Percentiles rank a stretch among this genome's conserved stretches.
Evolutionary conservation across 768 basidiomycete genomes (phyloP).

Genomic region (Termitomyces sp.): DNA sequence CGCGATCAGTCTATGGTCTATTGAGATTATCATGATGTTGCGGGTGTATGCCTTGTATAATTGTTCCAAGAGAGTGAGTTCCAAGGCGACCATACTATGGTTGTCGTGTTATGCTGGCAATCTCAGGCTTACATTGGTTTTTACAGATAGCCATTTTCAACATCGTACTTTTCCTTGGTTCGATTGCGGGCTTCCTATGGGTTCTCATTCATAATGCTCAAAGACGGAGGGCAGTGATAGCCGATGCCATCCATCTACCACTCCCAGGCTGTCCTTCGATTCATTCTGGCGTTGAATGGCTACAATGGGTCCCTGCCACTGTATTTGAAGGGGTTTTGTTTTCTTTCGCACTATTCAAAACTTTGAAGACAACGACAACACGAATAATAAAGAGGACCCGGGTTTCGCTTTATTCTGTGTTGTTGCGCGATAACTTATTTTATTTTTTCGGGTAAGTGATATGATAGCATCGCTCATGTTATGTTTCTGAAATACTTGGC

Average conservation of each 20-base stretch:
- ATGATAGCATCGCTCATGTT: neutral
- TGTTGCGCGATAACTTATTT: constrained; percentile 43
- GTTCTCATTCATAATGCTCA: constrained; percentile 39
- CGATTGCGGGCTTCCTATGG: constrained; percentile 41
- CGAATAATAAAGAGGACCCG: constrained; percentile 24
- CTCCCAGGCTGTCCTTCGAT: constrained; percentile 26
- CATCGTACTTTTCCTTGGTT: constrained; percentile 35
- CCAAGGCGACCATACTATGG: neutral
- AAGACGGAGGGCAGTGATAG: constrained; percentile 34
- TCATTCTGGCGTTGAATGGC: constrained; percentile 16
- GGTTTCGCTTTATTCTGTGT: constrained; percentile 30
- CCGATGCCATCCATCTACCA: constrained; percentile 33
- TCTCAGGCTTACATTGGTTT: neutral
- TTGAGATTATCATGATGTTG: constrained; percentile 50
- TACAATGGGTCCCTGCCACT: constrained; percentile 18
- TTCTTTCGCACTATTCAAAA: constrained; percentile 37
- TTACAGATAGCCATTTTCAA: constrained; percentile 39
- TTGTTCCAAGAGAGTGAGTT: constrained; percentile 36
- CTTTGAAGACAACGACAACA: constrained; percentile 23
- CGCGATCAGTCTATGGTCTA: constrained; percentile 44
- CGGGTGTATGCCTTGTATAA: constrained; percentile 43
- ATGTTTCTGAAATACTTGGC: neutral
- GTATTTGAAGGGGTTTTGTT: constrained; percentile 42
- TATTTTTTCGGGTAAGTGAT: constrained; percentile 43
- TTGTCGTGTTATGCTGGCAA: neutral